Evolutionary conservation across 139 green algal species (phyloP), one percentile per base, ranked within the genome.

Genomic region (Limnomonas spitsbergensis): DNA sequence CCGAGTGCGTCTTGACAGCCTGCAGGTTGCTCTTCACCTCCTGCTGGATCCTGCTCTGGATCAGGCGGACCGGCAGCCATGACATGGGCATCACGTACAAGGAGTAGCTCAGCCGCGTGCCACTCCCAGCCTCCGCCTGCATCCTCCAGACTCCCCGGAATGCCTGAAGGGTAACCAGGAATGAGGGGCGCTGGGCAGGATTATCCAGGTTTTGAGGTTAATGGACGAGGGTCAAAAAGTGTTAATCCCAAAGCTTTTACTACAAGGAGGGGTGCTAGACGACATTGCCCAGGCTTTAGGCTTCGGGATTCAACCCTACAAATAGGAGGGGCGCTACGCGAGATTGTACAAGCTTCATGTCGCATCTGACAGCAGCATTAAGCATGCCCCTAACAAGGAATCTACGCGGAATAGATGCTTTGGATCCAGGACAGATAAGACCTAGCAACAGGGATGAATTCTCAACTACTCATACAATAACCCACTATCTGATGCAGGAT

Each of bases 131-230:
- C 34, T 29, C 42, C 29, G 84, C 72, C 83, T 94, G 85, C 79
- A 96, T 91, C 26, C 91, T 78, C 93, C 93, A 97, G 1, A 95
- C 66, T 29, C 93, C 93, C 1, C 82, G 80, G 85, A 97, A 97
- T 9, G 78, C 83, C 90, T 94, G 90, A 35, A 34, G 4, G 67
- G 3, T 4, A 40, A 34, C 6, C 7, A 54, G 42, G 7, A 54
- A n/a, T n/a, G n/a, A n/a, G n/a, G n/a, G n/a, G n/a, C n/a, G n/a
- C n/a, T n/a, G n/a, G n/a, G n/a, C n/a, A n/a, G n/a, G n/a, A n/a
- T n/a, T n/a, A n/a, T n/a, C n/a, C n/a, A n/a, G n/a, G n/a, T n/a
- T n/a, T n/a, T n/a, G n/a, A n/a, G n/a, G 42, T 6, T 54, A 9
- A 54, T 27, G 7, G 9, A 6, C 42, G 7, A 6, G 7, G 9